phyloP scores from a whole-genome alignment of 2,329 filamentous ascomycete genomes.

The Rosellinia necatrix region DNA sequence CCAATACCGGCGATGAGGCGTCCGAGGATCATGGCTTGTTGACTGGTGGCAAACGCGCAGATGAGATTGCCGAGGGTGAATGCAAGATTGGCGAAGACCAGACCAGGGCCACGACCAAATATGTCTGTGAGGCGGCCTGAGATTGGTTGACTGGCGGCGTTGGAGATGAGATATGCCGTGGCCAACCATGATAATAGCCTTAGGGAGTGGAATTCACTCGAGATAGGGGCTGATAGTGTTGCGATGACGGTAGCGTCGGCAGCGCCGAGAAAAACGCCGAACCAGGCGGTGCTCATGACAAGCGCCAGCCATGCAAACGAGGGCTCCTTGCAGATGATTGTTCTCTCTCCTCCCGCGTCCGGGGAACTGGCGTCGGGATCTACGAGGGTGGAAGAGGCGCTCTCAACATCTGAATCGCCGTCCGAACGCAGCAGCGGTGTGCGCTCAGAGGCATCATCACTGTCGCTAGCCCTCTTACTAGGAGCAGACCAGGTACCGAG shows the following conservation, averaged over 20 bases:
- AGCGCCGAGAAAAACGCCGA: constrained; percentile 17
- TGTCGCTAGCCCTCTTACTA: not conserved
- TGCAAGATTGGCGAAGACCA: constrained; percentile 16
- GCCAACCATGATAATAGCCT: constrained; percentile 11
- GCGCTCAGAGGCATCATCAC: not conserved
- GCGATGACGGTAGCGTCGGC: constrained; percentile 17
- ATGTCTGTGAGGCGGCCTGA: constrained; percentile 16
- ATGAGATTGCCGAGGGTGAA: constrained; percentile 13
- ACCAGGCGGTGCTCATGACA: constrained; percentile 18
- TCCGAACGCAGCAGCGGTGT: constrained; percentile 2
- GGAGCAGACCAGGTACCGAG: not conserved
- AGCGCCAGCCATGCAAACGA: constrained; percentile 15
- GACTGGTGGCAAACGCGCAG: constrained; percentile 14
- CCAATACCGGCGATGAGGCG: constrained; percentile 17
- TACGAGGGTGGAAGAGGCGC: constrained; percentile 1
- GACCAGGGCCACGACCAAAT: constrained; percentile 11
- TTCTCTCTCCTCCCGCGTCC: constrained; percentile 1
- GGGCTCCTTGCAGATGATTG: constrained; percentile 13
- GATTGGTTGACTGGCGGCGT: constrained; percentile 13
- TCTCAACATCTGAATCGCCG: constrained; percentile 7
- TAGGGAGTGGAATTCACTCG: constrained; percentile 15
- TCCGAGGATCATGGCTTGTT: constrained; percentile 15
- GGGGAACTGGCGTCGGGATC: not conserved
- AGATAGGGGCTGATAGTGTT: constrained; percentile 13
- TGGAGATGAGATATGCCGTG: constrained; percentile 15